These are phyloP conservation scores for Fonsecaea monophora DNA, from an alignment of 2,329 filamentous ascomycete genomes.

Conservation along the genomic window DNA sequence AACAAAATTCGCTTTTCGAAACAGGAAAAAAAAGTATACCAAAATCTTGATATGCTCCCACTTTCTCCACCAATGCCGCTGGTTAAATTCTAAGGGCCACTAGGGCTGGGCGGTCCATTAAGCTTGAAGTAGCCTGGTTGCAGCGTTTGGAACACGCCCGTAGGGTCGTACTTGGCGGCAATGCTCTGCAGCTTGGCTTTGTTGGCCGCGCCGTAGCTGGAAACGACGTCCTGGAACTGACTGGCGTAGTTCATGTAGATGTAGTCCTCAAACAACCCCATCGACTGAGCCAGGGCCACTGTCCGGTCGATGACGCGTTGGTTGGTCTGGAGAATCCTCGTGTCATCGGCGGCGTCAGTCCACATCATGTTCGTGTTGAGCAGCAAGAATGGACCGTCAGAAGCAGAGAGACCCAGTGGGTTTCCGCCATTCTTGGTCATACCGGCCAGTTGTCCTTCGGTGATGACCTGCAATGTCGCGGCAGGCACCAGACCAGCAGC, in stretches of 20 bases:
- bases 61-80: too few species aligned
- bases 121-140: slow-evolving; percentile 56
- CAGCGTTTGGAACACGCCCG: slow-evolving; percentile 49
- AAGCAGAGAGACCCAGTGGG: slow-evolving; percentile 44
- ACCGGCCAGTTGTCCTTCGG: slow-evolving; percentile 42
- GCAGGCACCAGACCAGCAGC: slow-evolving; percentile 40
- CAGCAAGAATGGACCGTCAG: slow-evolving; percentile 41
- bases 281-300: slow-evolving; percentile 42
- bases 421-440: slow-evolving; percentile 47
- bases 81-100: not conserved
- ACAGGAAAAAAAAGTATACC: too few species aligned
- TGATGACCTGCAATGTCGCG: slow-evolving; percentile 46
- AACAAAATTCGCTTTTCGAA: too few species aligned
- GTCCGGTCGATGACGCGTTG: slow-evolving; percentile 43
- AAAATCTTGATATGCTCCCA: not conserved
- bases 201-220: slow-evolving; percentile 52
- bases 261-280: slow-evolving; percentile 44
- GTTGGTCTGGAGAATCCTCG: slow-evolving; percentile 40
- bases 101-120: slow-evolving; percentile 16
- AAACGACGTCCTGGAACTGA: slow-evolving; percentile 52
- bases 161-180: slow-evolving; percentile 51
- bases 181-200: slow-evolving; percentile 45
- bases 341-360: slow-evolving; percentile 45
- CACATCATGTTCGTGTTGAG: slow-evolving; percentile 45
- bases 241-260: slow-evolving; percentile 59